phyloP scores from a whole-genome alignment of 768 basidiomycete genomes.

The Suillus subalutaceus region DNA sequence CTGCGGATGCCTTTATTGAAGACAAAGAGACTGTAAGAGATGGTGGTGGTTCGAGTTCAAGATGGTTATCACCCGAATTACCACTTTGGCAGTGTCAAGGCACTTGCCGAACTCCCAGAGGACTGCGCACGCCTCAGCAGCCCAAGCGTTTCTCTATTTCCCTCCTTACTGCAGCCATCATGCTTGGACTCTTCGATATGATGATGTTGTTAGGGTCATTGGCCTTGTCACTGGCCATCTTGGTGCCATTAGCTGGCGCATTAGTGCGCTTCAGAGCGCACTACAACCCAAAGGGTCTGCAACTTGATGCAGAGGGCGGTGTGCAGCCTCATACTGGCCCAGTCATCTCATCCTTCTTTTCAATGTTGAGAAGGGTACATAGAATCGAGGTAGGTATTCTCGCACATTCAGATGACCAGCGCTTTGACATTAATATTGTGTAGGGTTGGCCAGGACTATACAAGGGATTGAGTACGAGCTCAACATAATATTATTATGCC shows the following conservation, averaged over 20 bases:
- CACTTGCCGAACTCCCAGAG: conserved; percentile 31
- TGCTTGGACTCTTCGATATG: conserved; percentile 40
- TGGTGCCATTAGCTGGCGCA: conserved; percentile 67
- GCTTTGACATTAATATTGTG: background rate
- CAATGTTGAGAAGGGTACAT: conserved; percentile 72
- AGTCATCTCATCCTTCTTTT: conserved; percentile 73
- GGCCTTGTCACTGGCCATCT: conserved; percentile 54
- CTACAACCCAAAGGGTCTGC: conserved; percentile 84
- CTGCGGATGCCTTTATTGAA: background rate
- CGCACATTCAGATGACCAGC: background rate
- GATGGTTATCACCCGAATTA: conserved; percentile 24
- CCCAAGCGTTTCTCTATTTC: background rate
- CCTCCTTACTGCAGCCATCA: conserved; percentile 20
- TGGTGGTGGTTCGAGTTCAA: conserved; percentile 38
- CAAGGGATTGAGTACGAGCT: conserved; percentile 67
- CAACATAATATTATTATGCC: conserved; percentile 33
- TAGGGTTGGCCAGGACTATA: conserved; percentile 75
- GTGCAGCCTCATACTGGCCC: conserved; percentile 80
- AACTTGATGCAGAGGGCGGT: conserved; percentile 75
- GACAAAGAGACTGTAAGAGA: conserved; percentile 7
- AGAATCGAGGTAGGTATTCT: conserved; percentile 63
- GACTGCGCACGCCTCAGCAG: conserved; percentile 11
- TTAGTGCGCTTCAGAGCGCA: conserved; percentile 81
- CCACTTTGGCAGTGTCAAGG: conserved; percentile 22
- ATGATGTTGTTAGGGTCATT: conserved; percentile 49